Base-by-base conservation (phyloP, 148 eudicot genomes). In the Pouteria glomerata region DNA sequence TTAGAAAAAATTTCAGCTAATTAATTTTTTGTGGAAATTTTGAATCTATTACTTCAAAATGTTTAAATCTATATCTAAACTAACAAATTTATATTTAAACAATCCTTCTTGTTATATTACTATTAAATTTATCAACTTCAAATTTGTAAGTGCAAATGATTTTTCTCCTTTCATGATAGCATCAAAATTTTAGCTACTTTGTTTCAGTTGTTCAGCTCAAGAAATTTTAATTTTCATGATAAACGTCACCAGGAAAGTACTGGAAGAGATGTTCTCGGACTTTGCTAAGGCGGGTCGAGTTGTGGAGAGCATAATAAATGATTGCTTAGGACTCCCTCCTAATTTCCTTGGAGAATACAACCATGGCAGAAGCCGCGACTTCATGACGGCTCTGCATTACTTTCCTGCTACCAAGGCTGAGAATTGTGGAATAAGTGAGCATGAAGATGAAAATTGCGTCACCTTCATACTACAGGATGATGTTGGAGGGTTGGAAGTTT, bases 311-410 rank as follows among this genome's bases (percentile, higher is more conserved):
- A 80, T 83, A 1, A 7, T 83, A 21, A 74, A 61, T 48, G 82
- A 80, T 11, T 83, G 83, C 62, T 27, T 83, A 48, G 86, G 81
- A 26, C 84, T 83, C 27, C 79, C 86, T 61, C 79, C 74, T 2
- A 63, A 75, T 42, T 80, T 77, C 72, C 62, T 80, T 21, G 61
- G 68, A 52, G 73, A 83, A 19, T 83, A 77, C 75, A 83, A 76
- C 19, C 2, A 42, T 16, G 77, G 74, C 35, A 27, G 79, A 34
- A 71, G 63, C 47, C 65, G 65, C 74, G 84, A 83, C 68, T 59
- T 80, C 61, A 55, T 83, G 77, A 41, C 58, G n/a, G 62, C 77
- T 0, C 1, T 74, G 60, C 72, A 33, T 16, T 83, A 80, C 64
- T 57, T 74, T 63, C 86, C 70, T 0, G 86, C 77, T 14, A 71